phyloP scores from a whole-genome alignment of 345 rosid genomes.

The Gossypium turneri region DNA sequence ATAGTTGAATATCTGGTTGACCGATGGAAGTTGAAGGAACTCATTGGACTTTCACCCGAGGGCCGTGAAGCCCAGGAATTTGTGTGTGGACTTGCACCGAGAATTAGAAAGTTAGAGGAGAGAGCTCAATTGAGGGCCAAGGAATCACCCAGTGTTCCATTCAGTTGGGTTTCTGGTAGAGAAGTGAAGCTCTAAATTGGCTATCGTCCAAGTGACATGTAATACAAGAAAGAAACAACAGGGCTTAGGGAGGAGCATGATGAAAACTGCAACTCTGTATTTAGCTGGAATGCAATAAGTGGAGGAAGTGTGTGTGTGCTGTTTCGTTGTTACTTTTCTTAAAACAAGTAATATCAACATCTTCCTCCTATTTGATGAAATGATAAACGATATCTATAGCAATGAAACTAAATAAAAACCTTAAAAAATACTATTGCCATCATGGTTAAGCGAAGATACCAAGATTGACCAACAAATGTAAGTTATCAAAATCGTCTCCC shows the following conservation, averaged over 20 bases:
- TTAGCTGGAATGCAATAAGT: background rate
- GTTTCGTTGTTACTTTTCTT: background rate
- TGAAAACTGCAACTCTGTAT: background rate
- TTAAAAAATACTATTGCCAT: no score
- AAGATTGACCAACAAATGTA: no score
- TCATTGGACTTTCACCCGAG: slow-evolving; percentile 25
- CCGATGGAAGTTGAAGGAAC: slow-evolving; percentile 29
- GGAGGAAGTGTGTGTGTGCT: background rate
- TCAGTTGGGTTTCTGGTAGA: slow-evolving; percentile 9
- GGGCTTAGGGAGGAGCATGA: background rate
- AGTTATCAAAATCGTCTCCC: no score
- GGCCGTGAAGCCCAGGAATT: slow-evolving; percentile 30
- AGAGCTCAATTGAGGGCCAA: slow-evolving; percentile 6
- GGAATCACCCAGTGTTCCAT: background rate
- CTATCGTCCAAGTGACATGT: background rate
- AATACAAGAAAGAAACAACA: background rate
- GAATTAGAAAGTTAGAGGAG: slow-evolving; percentile 23
- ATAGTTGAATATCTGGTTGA: background rate
- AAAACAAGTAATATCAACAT: background rate
- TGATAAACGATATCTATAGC: no score
- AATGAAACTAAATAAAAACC: no score
- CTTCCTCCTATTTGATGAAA: no score
- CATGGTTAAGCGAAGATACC: no score
- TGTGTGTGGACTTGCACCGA: slow-evolving; percentile 29
- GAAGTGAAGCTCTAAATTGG: background rate